Conservation (phyloP, 1,284 basidiomycete genomes). For the Takashimella koratensis region DNA sequence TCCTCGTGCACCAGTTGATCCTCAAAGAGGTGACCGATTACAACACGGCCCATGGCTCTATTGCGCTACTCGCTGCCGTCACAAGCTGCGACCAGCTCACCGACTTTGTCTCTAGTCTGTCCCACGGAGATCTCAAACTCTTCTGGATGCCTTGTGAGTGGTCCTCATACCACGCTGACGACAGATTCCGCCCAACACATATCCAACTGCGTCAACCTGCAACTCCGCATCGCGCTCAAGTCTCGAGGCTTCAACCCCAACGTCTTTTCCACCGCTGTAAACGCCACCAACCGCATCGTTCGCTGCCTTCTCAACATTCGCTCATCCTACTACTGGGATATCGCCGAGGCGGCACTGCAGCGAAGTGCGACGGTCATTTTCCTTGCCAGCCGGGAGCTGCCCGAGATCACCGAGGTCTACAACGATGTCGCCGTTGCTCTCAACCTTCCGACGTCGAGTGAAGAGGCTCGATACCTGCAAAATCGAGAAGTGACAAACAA, state of each 20-base stretch:
- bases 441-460: slow-evolving; percentile 1
- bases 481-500: neutral
- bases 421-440: slow-evolving; percentile 10
- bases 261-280: neutral
- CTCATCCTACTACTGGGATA: slow-evolving; percentile 23
- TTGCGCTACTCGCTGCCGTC: slow-evolving; percentile 12
- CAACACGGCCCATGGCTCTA: slow-evolving; percentile 1
- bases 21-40: slow-evolving; percentile 13
- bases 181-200: slow-evolving; percentile 35
- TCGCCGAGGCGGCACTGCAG: slow-evolving; percentile 27
- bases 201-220: slow-evolving; percentile 25
- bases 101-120: slow-evolving; percentile 17
- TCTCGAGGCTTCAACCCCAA: neutral
- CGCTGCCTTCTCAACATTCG: slow-evolving; percentile 4
- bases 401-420: slow-evolving; percentile 12
- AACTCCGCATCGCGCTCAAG: slow-evolving; percentile 22
- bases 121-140: slow-evolving; percentile 9
- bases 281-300: slow-evolving; percentile 3
- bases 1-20: slow-evolving; percentile 23
- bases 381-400: slow-evolving; percentile 15
- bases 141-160: slow-evolving; percentile 40
- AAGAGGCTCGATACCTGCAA: neutral
- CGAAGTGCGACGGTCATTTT: slow-evolving; percentile 21
- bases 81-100: slow-evolving; percentile 11
- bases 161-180: rapidly evolving